Percentiles rank a stretch among this genome's conserved stretches.
phyloP scores from a whole-genome alignment of 2,329 filamentous ascomycete genomes.

The Apiospora koreana region DNA sequence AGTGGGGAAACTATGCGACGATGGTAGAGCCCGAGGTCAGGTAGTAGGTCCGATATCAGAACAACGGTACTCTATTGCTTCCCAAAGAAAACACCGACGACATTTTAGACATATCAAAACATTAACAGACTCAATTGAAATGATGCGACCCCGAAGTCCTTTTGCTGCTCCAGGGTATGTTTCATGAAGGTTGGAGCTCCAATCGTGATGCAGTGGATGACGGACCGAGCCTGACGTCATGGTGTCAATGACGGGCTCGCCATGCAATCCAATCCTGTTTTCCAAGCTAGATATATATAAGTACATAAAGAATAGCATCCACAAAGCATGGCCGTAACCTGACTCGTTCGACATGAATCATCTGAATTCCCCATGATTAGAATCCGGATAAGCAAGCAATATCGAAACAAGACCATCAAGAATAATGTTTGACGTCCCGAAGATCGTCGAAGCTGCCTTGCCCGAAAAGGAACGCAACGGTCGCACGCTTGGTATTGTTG shows the following conservation, averaged over 20 bases:
- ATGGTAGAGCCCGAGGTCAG: too few relatives aligned
- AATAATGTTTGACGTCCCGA: slow-evolving; percentile 33
- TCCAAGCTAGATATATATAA: neutral
- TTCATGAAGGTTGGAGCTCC: neutral
- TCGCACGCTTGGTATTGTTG: slow-evolving; percentile 23
- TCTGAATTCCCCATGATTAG: too few relatives aligned
- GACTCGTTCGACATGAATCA: neutral
- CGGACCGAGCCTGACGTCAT: neutral
- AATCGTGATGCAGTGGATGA: neutral
- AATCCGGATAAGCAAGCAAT: neutral
- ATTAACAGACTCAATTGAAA: neutral
- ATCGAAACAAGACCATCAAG: neutral
- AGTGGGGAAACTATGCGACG: too few relatives aligned
- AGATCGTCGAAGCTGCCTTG: slow-evolving; percentile 29
- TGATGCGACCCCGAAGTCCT: neutral
- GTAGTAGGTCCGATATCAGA: neutral
- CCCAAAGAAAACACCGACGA: neutral
- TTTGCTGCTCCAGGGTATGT: neutral
- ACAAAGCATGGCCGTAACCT: neutral
- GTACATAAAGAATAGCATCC: neutral
- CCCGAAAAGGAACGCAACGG: slow-evolving; percentile 22
- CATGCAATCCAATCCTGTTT: neutral
- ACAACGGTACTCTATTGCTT: neutral
- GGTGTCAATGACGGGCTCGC: neutral
- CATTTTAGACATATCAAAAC: neutral